phyloP scores from a whole-genome alignment of 169 alveolate genomes.

The Babesia microti region DNA sequence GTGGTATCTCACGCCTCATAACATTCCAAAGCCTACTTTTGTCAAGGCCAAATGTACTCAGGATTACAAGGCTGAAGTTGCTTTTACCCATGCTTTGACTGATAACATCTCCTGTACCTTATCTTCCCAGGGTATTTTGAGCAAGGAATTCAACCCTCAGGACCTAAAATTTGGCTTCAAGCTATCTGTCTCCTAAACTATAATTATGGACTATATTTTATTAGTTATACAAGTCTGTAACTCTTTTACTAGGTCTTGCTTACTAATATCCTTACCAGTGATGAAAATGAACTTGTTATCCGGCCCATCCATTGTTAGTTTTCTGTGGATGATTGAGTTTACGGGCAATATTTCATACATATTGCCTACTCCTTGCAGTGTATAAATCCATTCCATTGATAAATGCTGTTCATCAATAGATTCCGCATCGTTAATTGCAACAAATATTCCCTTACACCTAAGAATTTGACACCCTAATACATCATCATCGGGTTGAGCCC shows the following conservation, averaged over 20 bases:
- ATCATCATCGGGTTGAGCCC: conserved; percentile 19
- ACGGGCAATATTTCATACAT: conserved; percentile 44
- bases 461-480: conserved; percentile 16
- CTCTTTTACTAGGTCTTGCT: too few species aligned
- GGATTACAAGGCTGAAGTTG: conserved; percentile 26
- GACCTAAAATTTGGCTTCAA: conserved; percentile 38
- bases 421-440: conserved; percentile 16
- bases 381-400: not conserved
- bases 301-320: conserved; percentile 5
- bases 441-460: conserved; percentile 56
- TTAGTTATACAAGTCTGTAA: too few species aligned
- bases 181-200: conserved; percentile 14
- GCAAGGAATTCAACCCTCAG: too few species aligned
- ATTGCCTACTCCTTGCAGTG: conserved; percentile 58
- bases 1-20: conserved; percentile 28
- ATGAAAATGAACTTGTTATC: conserved; percentile 40
- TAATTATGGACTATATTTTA: too few species aligned
- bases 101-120: conserved; percentile 24
- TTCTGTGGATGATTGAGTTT: too few species aligned
- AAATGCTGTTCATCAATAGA: conserved; percentile 7
- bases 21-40: conserved; percentile 17
- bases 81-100: conserved; percentile 21
- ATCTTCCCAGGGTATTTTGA: too few species aligned
- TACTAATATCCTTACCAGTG: too few species aligned
- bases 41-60: conserved; percentile 42